Base-by-base conservation (phyloP, 345 rosid genomes). In the Mangifera indica region DNA sequence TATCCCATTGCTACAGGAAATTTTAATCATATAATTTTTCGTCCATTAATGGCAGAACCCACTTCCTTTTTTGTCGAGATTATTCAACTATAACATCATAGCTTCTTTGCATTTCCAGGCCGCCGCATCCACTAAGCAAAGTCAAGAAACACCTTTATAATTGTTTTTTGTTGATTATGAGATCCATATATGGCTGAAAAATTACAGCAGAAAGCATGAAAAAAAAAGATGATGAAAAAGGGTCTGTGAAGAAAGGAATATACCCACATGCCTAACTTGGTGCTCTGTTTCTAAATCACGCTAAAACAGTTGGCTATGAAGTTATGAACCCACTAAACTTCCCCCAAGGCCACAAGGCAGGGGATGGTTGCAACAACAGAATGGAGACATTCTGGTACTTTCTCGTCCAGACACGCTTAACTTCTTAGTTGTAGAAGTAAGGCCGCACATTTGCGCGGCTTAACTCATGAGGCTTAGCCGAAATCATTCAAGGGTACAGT, bases 121-220 rank as follows among this genome's bases (percentile, higher is more conserved):
- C 44, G 76, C 80, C 80, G 76, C 79, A 26, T 76, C 75, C 75
- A 70, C 76, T 26, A 45, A 15, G 18, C 64, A 22, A 60, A 59
- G 49, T 60, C 57, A 60, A 70, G 60, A 49, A 26, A 18, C 26
- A 12, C 40, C 51, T 14, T 68, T 54, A 3, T 13, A 3, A 46
- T 46, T 49, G 4, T 2, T 49, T 3, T 48, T 32, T 17, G 17
- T 14, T 7, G 40, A 2, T 48, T 18, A 48, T 25, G n/a, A 14
- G 13, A 44, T 15, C 24, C 65, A n/a, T 29, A 10, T 7, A 8
- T 24, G 14, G 12, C 17, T 32, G 59, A n/a, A n/a, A n/a, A 67
- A 7, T 34, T 20, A 40, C 66, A 62, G 49, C 17, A n/a, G 26
- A 62, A 62, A 62, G 66, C 15, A 44, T 11, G 9, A 17, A 17